Evolutionary conservation across 1,284 basidiomycete genomes (phyloP).

Genomic region (Anthracocystis setariae): DNA sequence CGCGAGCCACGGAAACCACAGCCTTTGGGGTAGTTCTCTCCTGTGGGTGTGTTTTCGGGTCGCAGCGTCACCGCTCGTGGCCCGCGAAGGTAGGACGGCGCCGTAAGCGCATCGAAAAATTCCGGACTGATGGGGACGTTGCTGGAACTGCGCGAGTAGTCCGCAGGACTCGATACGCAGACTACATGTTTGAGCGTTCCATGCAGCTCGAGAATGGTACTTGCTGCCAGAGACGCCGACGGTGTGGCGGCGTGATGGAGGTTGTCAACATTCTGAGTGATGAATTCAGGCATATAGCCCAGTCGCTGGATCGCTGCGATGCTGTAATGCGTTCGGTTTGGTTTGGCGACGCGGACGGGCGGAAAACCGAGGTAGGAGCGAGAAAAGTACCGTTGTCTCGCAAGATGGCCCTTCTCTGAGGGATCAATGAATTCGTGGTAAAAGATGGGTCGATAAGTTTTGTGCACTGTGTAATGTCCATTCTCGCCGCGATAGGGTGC

Average conservation of each 20-base stretch:
- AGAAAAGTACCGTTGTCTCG: constrained; percentile 64
- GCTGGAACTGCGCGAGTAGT: not conserved
- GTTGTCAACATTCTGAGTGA: constrained; percentile 67
- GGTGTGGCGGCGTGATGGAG: constrained; percentile 64
- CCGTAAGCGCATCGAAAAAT: constrained; percentile 26
- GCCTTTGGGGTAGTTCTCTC: constrained; percentile 47
- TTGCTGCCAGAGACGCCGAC: constrained; percentile 41
- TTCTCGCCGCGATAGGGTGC: constrained; percentile 64
- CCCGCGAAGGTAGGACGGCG: constrained; percentile 34
- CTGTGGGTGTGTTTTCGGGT: constrained; percentile 43
- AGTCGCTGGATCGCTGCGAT: constrained; percentile 62
- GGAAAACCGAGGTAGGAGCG: constrained; percentile 66
- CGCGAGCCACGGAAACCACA: constrained; percentile 60
- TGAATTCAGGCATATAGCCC: constrained; percentile 56
- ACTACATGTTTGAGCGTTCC: constrained; percentile 49
- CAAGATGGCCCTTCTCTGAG: constrained; percentile 47
- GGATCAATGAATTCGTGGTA: constrained; percentile 63
- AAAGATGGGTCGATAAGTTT: constrained; percentile 66
- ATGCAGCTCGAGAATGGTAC: constrained; percentile 65
- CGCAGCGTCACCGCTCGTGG: constrained; percentile 33
- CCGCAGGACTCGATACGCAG: constrained; percentile 24
- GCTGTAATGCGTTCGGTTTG: constrained; percentile 63
- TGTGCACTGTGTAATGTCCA: constrained; percentile 63
- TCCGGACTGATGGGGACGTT: constrained; percentile 15
- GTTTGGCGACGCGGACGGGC: constrained; percentile 56